Evolutionary conservation across 2,329 filamentous ascomycete genomes (phyloP), one percentile per base, ranked within the genome.

Genomic region (Trichoderma citrinoviride): DNA sequence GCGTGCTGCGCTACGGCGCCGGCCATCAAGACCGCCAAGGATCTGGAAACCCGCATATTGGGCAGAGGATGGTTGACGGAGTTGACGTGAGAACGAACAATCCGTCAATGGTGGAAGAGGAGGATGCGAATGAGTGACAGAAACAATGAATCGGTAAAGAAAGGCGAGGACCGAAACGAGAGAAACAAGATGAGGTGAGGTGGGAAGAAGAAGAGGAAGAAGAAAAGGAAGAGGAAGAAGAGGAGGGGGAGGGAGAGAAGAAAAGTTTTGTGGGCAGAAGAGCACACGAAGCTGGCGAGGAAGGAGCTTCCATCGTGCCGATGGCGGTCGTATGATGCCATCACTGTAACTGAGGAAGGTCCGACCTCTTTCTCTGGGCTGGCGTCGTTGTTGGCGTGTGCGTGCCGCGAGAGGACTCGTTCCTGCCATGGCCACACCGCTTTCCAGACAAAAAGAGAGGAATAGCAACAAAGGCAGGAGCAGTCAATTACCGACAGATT

Each of bases 31-130:
- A 73, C 73, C 68, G 74, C 72, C 66, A 81, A 67, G 65, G 76
- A 72, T 53, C 73, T 70, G 66, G 68, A 66, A 62, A 73, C 70
- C 72, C 77, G 79, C 80, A 82, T 82, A 70, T 68, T 75, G 70
- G 54, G 58, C 58, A 58, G 64, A 41, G 55, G 44, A 57, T 19
- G 52, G 58, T 66, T 67, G 61, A 50, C 52, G 53, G 41, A 58
- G 55, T 61, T 61, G 58, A 64, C 37, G 54, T 50, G 64, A 40
- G 37, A 44, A n/a, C 33, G 44, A 44, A 53, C 56, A 23, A 53
- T 54, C 7, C 21, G 50, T 46, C 29, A 50, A 21, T 52, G 23
- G 37, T 43, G 47, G n/a, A 25, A 47, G 55, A 63, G 62, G 53
- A 40, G 62, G 37, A 43, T 54, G 46, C 41, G 33, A 50, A 46